A percentile compares a stretch with the other conserved stretches of the same genome.
phyloP scores from a whole-genome alignment of 2,329 filamentous ascomycete genomes.

The Aspergillus novoparasiticus region DNA sequence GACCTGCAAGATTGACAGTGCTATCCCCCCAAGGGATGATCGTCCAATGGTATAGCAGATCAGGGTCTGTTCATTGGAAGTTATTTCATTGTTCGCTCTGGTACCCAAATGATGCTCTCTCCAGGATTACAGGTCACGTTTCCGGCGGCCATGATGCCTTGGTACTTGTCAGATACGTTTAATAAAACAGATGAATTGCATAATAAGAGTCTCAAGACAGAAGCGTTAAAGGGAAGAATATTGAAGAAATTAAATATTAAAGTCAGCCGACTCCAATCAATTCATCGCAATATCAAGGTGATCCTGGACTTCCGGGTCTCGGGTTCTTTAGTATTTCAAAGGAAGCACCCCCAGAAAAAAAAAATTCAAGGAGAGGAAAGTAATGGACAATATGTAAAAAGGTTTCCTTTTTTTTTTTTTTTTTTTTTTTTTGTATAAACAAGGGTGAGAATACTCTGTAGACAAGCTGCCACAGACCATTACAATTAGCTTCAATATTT shows the following conservation, averaged over 20 bases:
- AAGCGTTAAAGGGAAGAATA: not conserved
- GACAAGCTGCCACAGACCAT: slow-evolving; percentile 1
- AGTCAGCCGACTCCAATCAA: not conserved
- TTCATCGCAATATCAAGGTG: not conserved
- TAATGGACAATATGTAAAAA: not conserved
- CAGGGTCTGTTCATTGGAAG: slow-evolving; percentile 6
- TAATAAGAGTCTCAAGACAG: not conserved
- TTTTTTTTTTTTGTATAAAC: not conserved
- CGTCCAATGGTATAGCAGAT: slow-evolving; percentile 19
- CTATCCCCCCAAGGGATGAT: slow-evolving; percentile 21
- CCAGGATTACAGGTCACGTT: slow-evolving; percentile 2
- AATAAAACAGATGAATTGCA: not conserved
- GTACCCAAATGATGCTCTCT: slow-evolving; percentile 3
- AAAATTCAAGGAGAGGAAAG: not conserved
- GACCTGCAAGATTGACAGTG: slow-evolving; percentile 19
- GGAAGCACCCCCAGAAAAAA: not conserved
- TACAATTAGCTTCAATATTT: slow-evolving; percentile 1
- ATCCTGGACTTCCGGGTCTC: not conserved
- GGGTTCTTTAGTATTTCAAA: not conserved
- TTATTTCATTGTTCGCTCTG: slow-evolving; percentile 2
- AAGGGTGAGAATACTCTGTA: not conserved
- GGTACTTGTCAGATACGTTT: not conserved
- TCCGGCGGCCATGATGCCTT: slow-evolving; percentile 4
- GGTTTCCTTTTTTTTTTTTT: too few species aligned
- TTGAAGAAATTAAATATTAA: not conserved